phyloP scores from a whole-genome alignment of 495 filamentous ascomycete genomes.

The Penicillium atrosanguineum region DNA sequence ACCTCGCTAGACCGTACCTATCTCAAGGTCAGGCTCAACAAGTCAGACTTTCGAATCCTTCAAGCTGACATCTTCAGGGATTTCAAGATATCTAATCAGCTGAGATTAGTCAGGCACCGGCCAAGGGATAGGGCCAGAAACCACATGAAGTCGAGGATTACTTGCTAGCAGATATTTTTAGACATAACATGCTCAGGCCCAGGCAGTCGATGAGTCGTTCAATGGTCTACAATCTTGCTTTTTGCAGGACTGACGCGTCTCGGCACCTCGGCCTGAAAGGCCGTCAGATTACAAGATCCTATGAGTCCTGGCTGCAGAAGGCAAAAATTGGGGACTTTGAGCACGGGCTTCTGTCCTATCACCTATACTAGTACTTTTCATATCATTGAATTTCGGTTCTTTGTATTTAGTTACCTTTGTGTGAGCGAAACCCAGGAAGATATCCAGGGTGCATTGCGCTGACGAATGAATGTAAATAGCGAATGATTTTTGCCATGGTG shows the following conservation, averaged over 20 bases:
- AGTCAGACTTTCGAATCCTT: neutral
- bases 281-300: neutral
- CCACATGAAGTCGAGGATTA: neutral
- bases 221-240: neutral
- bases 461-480: no score
- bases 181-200: neutral
- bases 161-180: neutral
- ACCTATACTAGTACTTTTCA: neutral
- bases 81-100: neutral
- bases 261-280: no score
- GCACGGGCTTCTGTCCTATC: neutral
- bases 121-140: neutral
- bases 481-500: no score
- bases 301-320: neutral
- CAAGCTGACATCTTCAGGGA: neutral
- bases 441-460: no score
- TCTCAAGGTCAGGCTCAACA: no score
- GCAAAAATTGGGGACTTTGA: neutral
- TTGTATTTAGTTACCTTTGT: neutral
- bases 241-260: neutral
- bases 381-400: neutral
- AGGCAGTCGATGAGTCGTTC: neutral
- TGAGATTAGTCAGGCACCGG: neutral
- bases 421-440: neutral
- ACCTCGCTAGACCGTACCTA: no score